Base-by-base conservation (phyloP, 2,329 filamentous ascomycete genomes). In the Colletotrichum brevisporum region DNA sequence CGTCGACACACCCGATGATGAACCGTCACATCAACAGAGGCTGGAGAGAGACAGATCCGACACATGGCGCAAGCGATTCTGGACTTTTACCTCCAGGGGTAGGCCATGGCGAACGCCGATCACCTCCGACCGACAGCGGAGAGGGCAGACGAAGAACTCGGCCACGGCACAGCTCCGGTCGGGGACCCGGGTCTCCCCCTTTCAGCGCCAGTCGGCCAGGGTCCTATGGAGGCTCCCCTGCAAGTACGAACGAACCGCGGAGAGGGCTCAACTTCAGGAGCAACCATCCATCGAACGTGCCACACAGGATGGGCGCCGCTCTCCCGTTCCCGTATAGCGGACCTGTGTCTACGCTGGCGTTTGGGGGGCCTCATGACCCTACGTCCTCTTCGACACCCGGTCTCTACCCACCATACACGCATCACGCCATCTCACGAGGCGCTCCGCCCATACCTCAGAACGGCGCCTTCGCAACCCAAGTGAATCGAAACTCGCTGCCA, bases 71-170 rank as follows among this genome's bases (percentile, higher is more conserved):
- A 15, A 63, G 67, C 3, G 67, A 70, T 13, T 24, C 51, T 5
- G 52, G 18, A 36, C 56, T 56, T 12, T 21, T 27, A 18, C 21
- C 41, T 6, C 18, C 67, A 16, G 41, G 45, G 12, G 31, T 53
- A 6, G n/a, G 26, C 27, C 66, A 69, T 31, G 60, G 50, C 31
- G 69, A 65, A 26, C 69, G 69, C 12, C 65, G 69, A 24, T 71
- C 69, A 10, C 69, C 69, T 3, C 69, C 69, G 10, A 55, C 65
- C 27, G 69, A 71, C 27, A 47, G 59, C 8, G 66, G 59, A 41
- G 69, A 71, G 18, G 41, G 39, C 31, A 60, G 69, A n/a, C 69
- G 69, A 4, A 64, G 69, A 24, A 65, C 66, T 41, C 60, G 69
- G 15, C 50, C 69, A 48, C 69, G 69, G 18, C 61, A 69, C 27